Evolutionary conservation across 2,329 filamentous ascomycete genomes (phyloP), one percentile per base, ranked within the genome.

Genomic region (Fusarium buxicola): DNA sequence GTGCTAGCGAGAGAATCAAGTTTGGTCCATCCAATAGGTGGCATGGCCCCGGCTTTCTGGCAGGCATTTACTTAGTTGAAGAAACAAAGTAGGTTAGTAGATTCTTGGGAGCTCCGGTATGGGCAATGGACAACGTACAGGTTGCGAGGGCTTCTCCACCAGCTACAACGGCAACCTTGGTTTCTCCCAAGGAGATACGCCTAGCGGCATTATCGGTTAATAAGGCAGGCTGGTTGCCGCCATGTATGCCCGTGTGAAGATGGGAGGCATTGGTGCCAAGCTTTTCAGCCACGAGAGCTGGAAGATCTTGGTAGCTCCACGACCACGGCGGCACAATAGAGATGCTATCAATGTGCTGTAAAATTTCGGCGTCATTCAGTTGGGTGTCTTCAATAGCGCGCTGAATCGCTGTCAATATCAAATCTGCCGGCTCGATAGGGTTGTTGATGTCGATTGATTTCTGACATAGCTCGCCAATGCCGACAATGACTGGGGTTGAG

Each of bases 91-190:
- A 25, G 10, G 15, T 60, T 2, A 66, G 9, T 8, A 0, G 13
- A n/a, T 15, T 6, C 8, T 4, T 27, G 21, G 21, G 21, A 21
- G 6, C 3, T 10, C 1, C 1, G 1, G 0, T 2, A 0, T 4
- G 3, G 9, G 5, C 2, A 1, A 40, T 21, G 9, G 67, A 4
- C 0, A 5, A 50, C 58, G 7, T 75, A 85, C 84, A 71, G 16
- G 82, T 88, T 50, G 86, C 88, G 55, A 90, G 72, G 11, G 88
- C 86, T 70, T 91, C 88, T 9, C 86, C 88, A 3, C 88, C 88
- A 2, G 84, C 83, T 1, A 91, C 72, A 32, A 90, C 72, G 0
- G 86, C 86, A 7, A 89, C 79, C 13, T 80, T 85, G 9, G 74
- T 81, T 49, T 87, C 75, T 2, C 86, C 81, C 18, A 70, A 73